Base-by-base conservation (phyloP, 2,329 filamentous ascomycete genomes). In the Cephalotrichum gorgonifer region DNA sequence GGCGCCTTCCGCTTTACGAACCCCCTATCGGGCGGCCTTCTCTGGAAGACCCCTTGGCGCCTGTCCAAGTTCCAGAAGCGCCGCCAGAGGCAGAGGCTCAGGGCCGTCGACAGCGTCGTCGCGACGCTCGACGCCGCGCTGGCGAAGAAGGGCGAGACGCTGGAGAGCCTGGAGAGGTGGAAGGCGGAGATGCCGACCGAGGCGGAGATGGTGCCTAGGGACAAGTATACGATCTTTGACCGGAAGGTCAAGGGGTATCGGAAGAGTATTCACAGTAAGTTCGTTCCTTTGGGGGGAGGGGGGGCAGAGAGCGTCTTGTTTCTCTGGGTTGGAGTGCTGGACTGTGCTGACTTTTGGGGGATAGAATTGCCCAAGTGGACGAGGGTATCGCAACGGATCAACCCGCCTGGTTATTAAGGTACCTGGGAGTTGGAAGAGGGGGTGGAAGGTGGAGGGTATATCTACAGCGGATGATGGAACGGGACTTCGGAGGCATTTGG, bases 201-300 rank as follows among this genome's bases (percentile, higher is more conserved):
- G 75, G 78, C 81, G 61, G 89, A 97, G 75, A 98, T 98, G 93
- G 65, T 95, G 65, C 85, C 93, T 43, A 85, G 81, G 68, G 93
- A 98, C 72, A 98, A 98, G 72, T 98, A 98, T 72, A 95, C 88
- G 26, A 85, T 98, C 61, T 98, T 97, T 68, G 91, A 95, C 68
- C 83, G 90, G 59, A 96, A 97, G 69, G 89, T 86, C 65, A 95
- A 90, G 81, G 83, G 80, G 59, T 98, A 97, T 67, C 78, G 93
- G 64, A 98, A 98, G 80, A 88, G 89, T 50, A 90, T 98, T 66
- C 91, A 97, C 71, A 97, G 90, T 95, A 77, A 59, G 88, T 81
- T 50, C 14, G 38, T 11, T 39, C 20, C 14, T 48, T n/a, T 6
- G 20, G 48, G 38, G 20, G 2, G 11, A 22, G n/a, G 54, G 38